Percentiles rank a stretch among this genome's conserved stretches.
phyloP scores from a whole-genome alignment of 164 flowering plant species.

The Piper longum region DNA sequence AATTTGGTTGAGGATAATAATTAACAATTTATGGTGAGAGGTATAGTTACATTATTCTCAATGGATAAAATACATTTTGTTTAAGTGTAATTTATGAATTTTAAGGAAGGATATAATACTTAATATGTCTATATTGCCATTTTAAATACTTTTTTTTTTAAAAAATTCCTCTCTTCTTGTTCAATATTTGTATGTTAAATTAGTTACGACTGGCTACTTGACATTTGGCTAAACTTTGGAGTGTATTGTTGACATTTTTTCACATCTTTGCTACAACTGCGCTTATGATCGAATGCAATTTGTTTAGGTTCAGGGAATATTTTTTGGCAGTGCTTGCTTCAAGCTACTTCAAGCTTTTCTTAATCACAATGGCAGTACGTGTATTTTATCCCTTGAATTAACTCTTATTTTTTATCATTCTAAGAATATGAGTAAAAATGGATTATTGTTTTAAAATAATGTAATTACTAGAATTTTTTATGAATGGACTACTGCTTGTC shows the following conservation, averaged over 20 bases:
- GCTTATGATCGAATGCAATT: not conserved
- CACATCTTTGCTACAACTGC: not conserved
- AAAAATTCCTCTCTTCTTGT: not conserved
- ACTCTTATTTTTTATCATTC: not conserved
- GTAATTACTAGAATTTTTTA: no score
- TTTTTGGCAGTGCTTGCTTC: constrained; percentile 51
- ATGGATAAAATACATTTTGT: no score
- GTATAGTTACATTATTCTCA: no score
- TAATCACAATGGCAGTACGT: constrained; percentile 59
- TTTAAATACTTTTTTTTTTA: no score
- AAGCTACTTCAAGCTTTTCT: constrained; percentile 70
- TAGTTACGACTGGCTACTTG: not conserved
- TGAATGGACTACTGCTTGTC: no score
- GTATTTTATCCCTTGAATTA: constrained; percentile 2
- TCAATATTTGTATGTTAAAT: not conserved
- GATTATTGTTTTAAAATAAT: not conserved
- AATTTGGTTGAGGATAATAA: no score
- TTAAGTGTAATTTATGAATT: no score
- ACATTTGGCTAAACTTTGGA: not conserved
- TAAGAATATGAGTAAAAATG: not conserved
- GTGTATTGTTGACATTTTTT: not conserved
- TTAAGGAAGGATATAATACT: no score
- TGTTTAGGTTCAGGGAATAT: constrained; percentile 42
- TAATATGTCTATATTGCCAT: no score
- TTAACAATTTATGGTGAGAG: no score